Evolutionary conservation across 768 basidiomycete genomes (phyloP).

Genomic region (Termitomyces sp.): DNA sequence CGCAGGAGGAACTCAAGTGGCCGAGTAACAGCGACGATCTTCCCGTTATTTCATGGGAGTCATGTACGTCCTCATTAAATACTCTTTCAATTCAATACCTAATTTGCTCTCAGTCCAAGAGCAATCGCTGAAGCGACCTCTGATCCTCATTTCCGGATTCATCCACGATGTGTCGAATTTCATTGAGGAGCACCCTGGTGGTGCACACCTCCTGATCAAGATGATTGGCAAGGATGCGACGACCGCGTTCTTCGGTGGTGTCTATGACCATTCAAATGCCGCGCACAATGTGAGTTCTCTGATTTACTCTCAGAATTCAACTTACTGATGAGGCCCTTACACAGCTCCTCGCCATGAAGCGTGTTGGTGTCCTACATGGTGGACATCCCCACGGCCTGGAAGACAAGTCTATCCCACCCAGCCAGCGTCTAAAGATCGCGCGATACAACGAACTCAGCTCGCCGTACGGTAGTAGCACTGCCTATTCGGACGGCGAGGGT

Average conservation of each 20-base stretch:
- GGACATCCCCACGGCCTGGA: slow-evolving; percentile 53
- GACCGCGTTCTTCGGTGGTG: slow-evolving; percentile 90
- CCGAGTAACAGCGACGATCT: slow-evolving; percentile 71
- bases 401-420: slow-evolving; percentile 65
- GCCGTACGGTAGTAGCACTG: slow-evolving; percentile 47
- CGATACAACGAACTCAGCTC: slow-evolving; percentile 56
- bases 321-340: slow-evolving; percentile 6
- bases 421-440: slow-evolving; percentile 66
- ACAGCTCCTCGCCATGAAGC: slow-evolving; percentile 57
- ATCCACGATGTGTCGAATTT: slow-evolving; percentile 87
- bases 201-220: slow-evolving; percentile 76
- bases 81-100: neutral
- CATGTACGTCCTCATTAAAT: slow-evolving; percentile 44
- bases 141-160: slow-evolving; percentile 86
- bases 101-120: slow-evolving; percentile 52
- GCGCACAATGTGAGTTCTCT: slow-evolving; percentile 65
- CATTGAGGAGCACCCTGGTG: slow-evolving; percentile 89
- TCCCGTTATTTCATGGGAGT: slow-evolving; percentile 82
- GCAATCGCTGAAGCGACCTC: slow-evolving; percentile 71
- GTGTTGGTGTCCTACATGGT: slow-evolving; percentile 57
- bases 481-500: slow-evolving; percentile 54
- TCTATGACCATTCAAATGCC: slow-evolving; percentile 85
- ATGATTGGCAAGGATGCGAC: slow-evolving; percentile 89
- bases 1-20: slow-evolving; percentile 75
- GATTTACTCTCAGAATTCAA: neutral